phyloP scores from a whole-genome alignment of 805 yeast genomes.

The Ogataea saltuana region DNA sequence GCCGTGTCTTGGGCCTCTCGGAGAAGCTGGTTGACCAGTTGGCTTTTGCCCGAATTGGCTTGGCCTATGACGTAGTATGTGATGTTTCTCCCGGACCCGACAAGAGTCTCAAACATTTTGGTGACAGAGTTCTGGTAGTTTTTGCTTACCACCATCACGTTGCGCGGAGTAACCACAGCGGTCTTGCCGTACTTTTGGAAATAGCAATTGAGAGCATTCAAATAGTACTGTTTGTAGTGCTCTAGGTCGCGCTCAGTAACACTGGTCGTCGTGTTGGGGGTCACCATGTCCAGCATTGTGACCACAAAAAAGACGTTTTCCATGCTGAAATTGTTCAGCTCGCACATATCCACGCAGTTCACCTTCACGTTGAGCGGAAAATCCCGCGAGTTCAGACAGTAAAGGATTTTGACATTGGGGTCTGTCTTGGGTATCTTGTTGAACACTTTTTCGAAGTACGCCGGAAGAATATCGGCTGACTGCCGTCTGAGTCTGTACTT shows the following conservation, averaged over 20 bases:
- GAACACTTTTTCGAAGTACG: neutral
- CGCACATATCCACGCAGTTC: constrained; percentile 6
- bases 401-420: constrained; percentile 16
- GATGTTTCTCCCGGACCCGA: neutral
- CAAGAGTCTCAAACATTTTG: constrained; percentile 9
- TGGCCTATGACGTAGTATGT: constrained; percentile 31
- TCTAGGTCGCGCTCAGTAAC: neutral
- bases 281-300: constrained; percentile 16
- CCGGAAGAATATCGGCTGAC: constrained; percentile 1
- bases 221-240: neutral
- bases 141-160: constrained; percentile 11
- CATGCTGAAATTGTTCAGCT: constrained; percentile 1
- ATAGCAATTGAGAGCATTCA: constrained; percentile 9
- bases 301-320: constrained; percentile 18
- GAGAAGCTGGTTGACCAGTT: constrained; percentile 18
- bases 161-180: neutral
- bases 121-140: constrained; percentile 1
- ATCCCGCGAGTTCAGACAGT: constrained; percentile 23
- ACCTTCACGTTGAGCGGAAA: constrained; percentile 25
- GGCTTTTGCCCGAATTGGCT: constrained; percentile 33
- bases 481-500: neutral
- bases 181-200: constrained; percentile 2
- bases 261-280: neutral
- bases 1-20: constrained; percentile 8
- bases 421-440: constrained; percentile 4